Percentiles rank a stretch among this genome's conserved stretches.
Conservation (phyloP, 2,329 filamentous ascomycete species). For the Colletotrichum neosansevieriae region DNA sequence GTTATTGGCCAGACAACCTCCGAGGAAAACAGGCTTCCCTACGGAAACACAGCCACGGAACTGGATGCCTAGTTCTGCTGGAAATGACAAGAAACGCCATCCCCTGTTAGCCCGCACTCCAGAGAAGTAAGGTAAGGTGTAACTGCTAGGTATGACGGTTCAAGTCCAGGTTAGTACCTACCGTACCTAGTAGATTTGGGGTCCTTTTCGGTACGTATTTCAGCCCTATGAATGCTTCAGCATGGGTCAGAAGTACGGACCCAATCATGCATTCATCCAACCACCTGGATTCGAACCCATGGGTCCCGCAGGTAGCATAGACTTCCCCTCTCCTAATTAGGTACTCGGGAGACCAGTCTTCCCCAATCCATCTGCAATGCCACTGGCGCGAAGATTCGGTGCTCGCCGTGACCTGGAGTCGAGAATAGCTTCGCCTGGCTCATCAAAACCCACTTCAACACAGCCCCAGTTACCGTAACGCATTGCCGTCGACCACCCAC, state of each 20-base stretch:
- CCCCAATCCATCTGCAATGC: conserved; percentile 3
- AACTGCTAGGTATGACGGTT: conserved; percentile 9
- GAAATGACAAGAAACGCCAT: neutral
- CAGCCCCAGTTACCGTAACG: neutral
- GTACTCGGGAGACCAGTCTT: neutral
- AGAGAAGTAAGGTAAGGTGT: neutral
- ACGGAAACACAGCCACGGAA: conserved; percentile 5
- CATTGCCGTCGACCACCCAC: neutral
- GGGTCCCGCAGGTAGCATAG: neutral
- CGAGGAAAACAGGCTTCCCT: conserved; percentile 19
- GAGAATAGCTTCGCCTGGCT: neutral
- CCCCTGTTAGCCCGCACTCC: neutral
- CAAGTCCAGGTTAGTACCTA: neutral
- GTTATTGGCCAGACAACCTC: conserved; percentile 14
- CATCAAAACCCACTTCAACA: neutral
- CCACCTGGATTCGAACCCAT: neutral
- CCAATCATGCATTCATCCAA: neutral
- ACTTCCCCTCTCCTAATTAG: too few relatives aligned
- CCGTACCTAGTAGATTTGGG: neutral
- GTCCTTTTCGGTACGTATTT: conserved; percentile 32
- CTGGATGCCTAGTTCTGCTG: conserved; percentile 19
- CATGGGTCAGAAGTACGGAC: neutral
- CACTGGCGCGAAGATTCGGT: neutral
- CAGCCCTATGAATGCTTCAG: conserved; percentile 27
- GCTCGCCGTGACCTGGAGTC: neutral